phyloP scores from a whole-genome alignment of 2,329 filamentous ascomycete genomes.

The Calonectria ilicicola region DNA sequence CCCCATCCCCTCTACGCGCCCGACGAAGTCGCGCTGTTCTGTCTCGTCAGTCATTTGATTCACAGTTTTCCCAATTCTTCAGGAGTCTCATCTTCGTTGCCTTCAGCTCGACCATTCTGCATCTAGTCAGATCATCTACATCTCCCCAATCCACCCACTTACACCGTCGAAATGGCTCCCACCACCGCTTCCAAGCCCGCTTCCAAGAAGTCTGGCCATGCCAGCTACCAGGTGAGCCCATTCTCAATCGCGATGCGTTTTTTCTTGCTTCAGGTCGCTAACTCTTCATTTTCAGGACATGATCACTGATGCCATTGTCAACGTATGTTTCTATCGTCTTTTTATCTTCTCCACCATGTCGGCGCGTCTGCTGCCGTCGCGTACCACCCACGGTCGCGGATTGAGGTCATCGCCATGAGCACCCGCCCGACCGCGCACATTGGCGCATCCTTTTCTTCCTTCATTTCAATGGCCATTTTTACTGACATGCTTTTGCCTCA shows the following conservation, averaged over 20 bases:
- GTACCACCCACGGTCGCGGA: constrained; percentile 37
- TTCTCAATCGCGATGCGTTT: constrained; percentile 12
- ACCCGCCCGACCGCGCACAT: constrained; percentile 19
- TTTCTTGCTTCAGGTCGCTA: constrained; percentile 9
- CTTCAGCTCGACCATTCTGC: constrained; percentile 40
- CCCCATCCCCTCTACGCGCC: constrained; percentile 64
- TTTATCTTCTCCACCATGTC: constrained; percentile 40
- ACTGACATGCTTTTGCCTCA: constrained; percentile 54
- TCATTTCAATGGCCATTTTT: constrained; percentile 32
- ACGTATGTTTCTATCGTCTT: constrained; percentile 59
- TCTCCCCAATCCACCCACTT: constrained; percentile 34
- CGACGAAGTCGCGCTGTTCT: constrained; percentile 55
- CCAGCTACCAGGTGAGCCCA: constrained; percentile 69
- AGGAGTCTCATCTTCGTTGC: constrained; percentile 35
- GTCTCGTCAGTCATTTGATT: constrained; percentile 49
- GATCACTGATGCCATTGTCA: constrained; percentile 72
- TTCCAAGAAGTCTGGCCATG: constrained; percentile 64
- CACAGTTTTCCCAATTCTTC: constrained; percentile 37
- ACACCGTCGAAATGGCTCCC: constrained; percentile 65
- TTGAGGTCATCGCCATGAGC: constrained; percentile 39
- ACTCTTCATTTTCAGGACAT: constrained; percentile 61
- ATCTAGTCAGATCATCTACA: constrained; percentile 24
- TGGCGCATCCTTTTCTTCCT: constrained; percentile 21
- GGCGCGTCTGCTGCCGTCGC: constrained; percentile 50
- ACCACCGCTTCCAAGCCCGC: constrained; percentile 62